Base-by-base conservation (phyloP, 345 rosid genomes). In the Eucalyptus decipiens region DNA sequence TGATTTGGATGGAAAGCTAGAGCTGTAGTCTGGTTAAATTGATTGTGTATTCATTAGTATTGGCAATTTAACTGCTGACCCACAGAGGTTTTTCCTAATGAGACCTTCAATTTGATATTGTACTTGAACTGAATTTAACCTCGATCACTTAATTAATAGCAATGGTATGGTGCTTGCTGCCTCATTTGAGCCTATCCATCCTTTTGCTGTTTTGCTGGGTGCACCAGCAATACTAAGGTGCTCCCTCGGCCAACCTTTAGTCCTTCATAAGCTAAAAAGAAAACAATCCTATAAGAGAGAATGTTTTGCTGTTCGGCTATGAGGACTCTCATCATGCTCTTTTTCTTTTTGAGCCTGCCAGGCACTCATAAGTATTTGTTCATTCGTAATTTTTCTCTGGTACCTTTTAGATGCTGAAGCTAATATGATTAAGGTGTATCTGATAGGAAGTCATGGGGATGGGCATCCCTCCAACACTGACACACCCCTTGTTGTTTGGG, bases 401-500 rank as follows among this genome's bases (percentile, higher is more conserved):
- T 54, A 50, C 62, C 40, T 43, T 80, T 80, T 28, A 51, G 42
- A 67, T 88, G 34, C 40, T 50, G 23, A 45, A 43, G 49, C 80
- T 54, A 34, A 47, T 62, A 88, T 88, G 87, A 85, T n/a, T 90
- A 40, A 52, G 45, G 10, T 91, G 88, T 87, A 62, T 65, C 60
- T 91, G 50, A 65, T 91, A 95, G 99, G 99, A 90, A 97, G 99
- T 90, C 99, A 97, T 91, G 99, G 99, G 80, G 99, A 96, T 91
- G 99, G 99, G 85, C 99, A 97, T 92, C 99, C 97, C 88, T 88
- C 99, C 87, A 95, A 95, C 90, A 97, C 98, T 88, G 99, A 97
- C 91, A 96, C 99, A 89, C 99, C 99, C 89, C 96, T 97, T 87
- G 98, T 97, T 89, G 99, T 94, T 87, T 97, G 99, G 99, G 99